Evolutionary conservation across 2,329 filamentous ascomycete genomes (phyloP).

Genomic region (Ciborinia camelliae): DNA sequence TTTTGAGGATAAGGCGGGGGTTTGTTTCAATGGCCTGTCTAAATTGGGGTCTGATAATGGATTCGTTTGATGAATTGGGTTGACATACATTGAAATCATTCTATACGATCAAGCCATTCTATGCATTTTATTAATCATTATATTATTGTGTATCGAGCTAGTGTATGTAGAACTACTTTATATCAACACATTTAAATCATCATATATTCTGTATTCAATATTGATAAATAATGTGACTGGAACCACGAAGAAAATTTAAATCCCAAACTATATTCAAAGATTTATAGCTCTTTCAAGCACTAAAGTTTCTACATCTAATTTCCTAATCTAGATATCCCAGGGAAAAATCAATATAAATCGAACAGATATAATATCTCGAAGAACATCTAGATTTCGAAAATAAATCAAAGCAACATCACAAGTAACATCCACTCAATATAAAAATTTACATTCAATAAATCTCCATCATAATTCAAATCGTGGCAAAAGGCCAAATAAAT

Average conservation of each 20-base stretch:
- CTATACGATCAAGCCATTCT: too few species aligned
- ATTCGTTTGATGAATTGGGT: background rate
- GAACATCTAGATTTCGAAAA: background rate
- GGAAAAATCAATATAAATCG: background rate
- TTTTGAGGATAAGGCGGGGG: background rate
- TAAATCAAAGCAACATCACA: background rate
- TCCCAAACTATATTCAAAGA: background rate
- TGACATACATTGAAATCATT: background rate
- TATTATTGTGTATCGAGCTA: too few species aligned
- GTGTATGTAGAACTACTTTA: too few species aligned
- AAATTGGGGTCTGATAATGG: background rate
- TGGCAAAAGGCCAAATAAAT: background rate
- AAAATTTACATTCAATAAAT: background rate
- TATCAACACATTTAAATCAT: too few species aligned
- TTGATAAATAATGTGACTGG: too few species aligned
- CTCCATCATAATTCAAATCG: background rate
- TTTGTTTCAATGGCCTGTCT: background rate
- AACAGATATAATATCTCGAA: background rate
- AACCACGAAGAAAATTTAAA: rapidly evolving
- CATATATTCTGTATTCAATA: too few species aligned
- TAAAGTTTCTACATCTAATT: background rate
- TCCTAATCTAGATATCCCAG: too few species aligned
- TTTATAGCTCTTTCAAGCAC: background rate
- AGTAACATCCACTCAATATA: background rate
- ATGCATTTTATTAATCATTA: too few species aligned